Conservation (phyloP, 1,139 yeast genomes). For the Keqinozyma sinolaborantium region DNA sequence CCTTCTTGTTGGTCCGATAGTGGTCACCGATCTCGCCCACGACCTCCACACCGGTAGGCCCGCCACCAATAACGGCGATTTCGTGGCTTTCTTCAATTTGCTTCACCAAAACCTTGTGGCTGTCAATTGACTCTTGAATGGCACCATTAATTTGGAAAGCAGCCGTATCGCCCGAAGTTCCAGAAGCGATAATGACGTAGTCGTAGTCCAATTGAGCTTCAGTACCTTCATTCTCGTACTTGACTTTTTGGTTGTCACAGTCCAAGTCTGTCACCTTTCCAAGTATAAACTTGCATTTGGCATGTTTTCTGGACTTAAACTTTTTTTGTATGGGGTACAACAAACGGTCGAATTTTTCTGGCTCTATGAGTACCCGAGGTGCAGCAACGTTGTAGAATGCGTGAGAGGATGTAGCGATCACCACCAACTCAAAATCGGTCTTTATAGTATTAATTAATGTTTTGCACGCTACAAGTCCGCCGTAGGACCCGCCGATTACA, state of each 20-base stretch:
- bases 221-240: slow-evolving; percentile 7
- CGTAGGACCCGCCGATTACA: slow-evolving; percentile 35
- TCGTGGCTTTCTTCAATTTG: slow-evolving; percentile 16
- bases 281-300: slow-evolving; percentile 11
- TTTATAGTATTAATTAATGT: slow-evolving; percentile 7
- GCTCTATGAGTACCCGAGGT: slow-evolving; percentile 29
- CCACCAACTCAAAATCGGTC: slow-evolving; percentile 7
- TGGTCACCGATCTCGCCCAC: slow-evolving; percentile 28
- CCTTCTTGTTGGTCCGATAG: slow-evolving; percentile 13
- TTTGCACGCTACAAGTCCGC: slow-evolving; percentile 24
- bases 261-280: slow-evolving; percentile 22
- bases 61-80: slow-evolving; percentile 38
- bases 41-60: slow-evolving; percentile 38
- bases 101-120: slow-evolving; percentile 12
- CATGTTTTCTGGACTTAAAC: slow-evolving; percentile 5
- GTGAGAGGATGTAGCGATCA: slow-evolving; percentile 17
- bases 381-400: slow-evolving; percentile 21
- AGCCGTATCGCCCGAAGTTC: slow-evolving; percentile 18
- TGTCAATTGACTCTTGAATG: slow-evolving; percentile 11
- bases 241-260: slow-evolving; percentile 12
- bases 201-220: slow-evolving; percentile 18
- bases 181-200: slow-evolving; percentile 31
- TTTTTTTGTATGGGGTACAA: slow-evolving; percentile 16
- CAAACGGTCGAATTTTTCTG: slow-evolving; percentile 14
- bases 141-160: slow-evolving; percentile 24